phyloP scores from a whole-genome alignment of 2,329 filamentous ascomycete genomes.

The Cladosporium sp. region DNA sequence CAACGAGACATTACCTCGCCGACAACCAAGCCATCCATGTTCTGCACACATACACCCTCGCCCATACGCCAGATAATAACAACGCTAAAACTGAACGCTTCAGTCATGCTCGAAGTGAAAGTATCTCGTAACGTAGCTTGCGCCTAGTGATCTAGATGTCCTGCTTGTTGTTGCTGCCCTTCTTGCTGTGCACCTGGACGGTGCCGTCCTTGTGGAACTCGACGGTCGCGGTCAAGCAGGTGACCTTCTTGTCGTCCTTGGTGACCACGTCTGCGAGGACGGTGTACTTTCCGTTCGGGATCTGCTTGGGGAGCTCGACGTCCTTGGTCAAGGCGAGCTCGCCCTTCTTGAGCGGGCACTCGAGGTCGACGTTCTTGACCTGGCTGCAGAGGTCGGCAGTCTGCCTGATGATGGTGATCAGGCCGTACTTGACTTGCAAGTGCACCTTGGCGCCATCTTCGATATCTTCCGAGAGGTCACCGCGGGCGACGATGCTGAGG shows the following conservation, averaged over 20 bases:
- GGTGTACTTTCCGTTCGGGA: conserved; percentile 87
- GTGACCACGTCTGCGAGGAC: conserved; percentile 85
- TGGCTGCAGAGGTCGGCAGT: conserved; percentile 86
- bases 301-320: conserved; percentile 80
- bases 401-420: conserved; percentile 84
- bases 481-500: conserved; percentile 76
- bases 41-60: not conserved
- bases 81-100: conserved; percentile 21
- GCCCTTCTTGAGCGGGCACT: conserved; percentile 86
- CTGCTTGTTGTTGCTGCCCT: conserved; percentile 8
- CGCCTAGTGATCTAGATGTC: conserved; percentile 9
- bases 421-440: conserved; percentile 87
- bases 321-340: conserved; percentile 71
- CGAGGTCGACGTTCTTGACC: conserved; percentile 80
- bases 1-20: conserved; percentile 13
- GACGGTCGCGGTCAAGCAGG: conserved; percentile 79
- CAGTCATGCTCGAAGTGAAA: conserved; percentile 29
- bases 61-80: conserved; percentile 20
- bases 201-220: conserved; percentile 55
- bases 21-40: conserved; percentile 16
- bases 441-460: conserved; percentile 78
- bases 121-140: not conserved
- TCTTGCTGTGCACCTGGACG: conserved; percentile 14
- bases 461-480: conserved; percentile 72
- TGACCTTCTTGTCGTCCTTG: conserved; percentile 74